Percentiles rank a stretch among this genome's conserved stretches.
Evolutionary conservation across 257 asterid genomes (phyloP).

Genomic region (Euphrasia confusa): DNA sequence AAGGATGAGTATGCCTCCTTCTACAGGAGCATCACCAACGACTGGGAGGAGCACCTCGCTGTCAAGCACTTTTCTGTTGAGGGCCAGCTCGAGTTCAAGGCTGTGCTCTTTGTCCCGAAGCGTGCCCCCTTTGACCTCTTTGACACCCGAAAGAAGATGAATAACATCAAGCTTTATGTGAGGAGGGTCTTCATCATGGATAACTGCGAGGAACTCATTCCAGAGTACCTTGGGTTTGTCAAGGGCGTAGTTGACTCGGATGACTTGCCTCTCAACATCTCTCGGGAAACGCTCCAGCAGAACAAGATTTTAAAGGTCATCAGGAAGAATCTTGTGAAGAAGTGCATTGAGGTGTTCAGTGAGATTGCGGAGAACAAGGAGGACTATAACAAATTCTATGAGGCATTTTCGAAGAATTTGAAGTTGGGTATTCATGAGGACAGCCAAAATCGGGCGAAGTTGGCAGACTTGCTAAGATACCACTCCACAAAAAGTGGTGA

Average conservation of each 20-base stretch:
- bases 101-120: constrained; percentile 30
- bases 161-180: constrained; percentile 32
- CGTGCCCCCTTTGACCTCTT: constrained; percentile 34
- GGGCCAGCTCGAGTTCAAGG: constrained; percentile 33
- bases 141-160: constrained; percentile 22
- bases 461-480: constrained; percentile 68
- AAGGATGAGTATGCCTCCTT: constrained; percentile 31
- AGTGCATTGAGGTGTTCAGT: constrained; percentile 76
- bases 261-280: constrained; percentile 72
- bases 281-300: constrained; percentile 75
- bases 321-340: constrained; percentile 72
- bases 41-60: constrained; percentile 33
- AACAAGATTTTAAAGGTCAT: constrained; percentile 77
- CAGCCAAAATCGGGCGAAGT: constrained; percentile 63
- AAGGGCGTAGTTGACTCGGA: constrained; percentile 81
- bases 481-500: constrained; percentile 78
- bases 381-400: constrained; percentile 67
- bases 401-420: constrained; percentile 72
- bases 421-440: constrained; percentile 79
- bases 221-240: constrained; percentile 66
- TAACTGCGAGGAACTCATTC: constrained; percentile 67
- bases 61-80: constrained; percentile 34
- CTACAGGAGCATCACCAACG: constrained; percentile 32
- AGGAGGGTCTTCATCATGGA: constrained; percentile 35
- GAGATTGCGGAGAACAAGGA: constrained; percentile 83